Evolutionary conservation across 805 yeast species (phyloP).

Genomic region (Wickerhamomyces strasburgensis): DNA sequence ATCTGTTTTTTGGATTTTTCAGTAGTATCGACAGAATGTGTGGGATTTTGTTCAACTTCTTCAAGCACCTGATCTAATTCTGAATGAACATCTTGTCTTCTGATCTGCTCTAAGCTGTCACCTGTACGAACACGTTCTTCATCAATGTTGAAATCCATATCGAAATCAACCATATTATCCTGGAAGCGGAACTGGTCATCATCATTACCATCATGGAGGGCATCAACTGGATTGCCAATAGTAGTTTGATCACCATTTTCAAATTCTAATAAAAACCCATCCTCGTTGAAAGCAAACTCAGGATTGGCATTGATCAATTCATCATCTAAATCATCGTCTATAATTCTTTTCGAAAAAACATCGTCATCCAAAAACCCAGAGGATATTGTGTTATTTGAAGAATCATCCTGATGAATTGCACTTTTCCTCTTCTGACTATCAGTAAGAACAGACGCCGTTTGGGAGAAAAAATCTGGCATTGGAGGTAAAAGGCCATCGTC

Average conservation of each 20-base stretch:
- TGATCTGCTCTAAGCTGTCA: too few species aligned
- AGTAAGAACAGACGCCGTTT: neutral
- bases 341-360: slow-evolving; percentile 4
- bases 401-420: slow-evolving; percentile 15
- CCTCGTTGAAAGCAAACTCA: slow-evolving; percentile 25
- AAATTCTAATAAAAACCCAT: slow-evolving; percentile 21
- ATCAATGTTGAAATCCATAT: slow-evolving; percentile 8
- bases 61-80: slow-evolving; percentile 15
- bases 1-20: neutral
- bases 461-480: slow-evolving; percentile 16
- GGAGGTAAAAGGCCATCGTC: slow-evolving; percentile 28
- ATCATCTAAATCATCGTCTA: slow-evolving; percentile 15
- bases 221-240: slow-evolving; percentile 3
- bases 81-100: slow-evolving; percentile 1
- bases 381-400: slow-evolving; percentile 15
- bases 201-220: slow-evolving; percentile 5
- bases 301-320: slow-evolving; percentile 13
- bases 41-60: slow-evolving; percentile 6
- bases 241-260: slow-evolving; percentile 4
- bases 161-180: slow-evolving; percentile 2
- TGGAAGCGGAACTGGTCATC: too few species aligned
- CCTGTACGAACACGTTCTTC: slow-evolving; percentile 1
- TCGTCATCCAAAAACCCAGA: slow-evolving; percentile 6
- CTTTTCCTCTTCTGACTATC: slow-evolving; percentile 3
- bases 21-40: neutral